These are phyloP conservation scores for Rhododendron mucronatum DNA, from an alignment of 148 eudicot species.

Conservation along the genomic window DNA sequence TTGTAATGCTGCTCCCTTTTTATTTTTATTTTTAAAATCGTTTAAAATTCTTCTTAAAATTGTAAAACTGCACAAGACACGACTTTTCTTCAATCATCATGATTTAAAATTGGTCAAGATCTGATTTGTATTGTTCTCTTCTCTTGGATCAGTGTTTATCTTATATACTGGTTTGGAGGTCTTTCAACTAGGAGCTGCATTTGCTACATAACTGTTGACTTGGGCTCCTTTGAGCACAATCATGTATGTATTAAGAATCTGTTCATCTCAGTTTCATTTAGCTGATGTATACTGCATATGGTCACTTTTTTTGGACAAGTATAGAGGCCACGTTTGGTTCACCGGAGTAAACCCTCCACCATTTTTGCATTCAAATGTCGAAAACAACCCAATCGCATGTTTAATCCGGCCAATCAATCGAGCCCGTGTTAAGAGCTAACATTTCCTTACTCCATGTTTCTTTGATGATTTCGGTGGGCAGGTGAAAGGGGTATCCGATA, in stretches of 20 bases:
- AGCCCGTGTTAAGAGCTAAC: background rate
- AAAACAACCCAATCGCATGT: background rate
- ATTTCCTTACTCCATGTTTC: background rate
- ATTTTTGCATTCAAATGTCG: background rate
- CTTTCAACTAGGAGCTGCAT: conserved; percentile 6
- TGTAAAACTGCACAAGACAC: background rate
- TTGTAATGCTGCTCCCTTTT: background rate
- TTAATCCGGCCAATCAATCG: background rate
- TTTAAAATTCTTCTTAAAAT: background rate
- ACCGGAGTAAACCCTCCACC: background rate
- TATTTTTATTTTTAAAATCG: no score
- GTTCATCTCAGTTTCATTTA: background rate
- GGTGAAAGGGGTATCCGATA: background rate
- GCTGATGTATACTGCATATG: background rate
- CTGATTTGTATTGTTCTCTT: background rate
- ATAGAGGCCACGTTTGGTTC: background rate
- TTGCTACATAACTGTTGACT: conserved; percentile 5
- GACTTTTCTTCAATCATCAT: background rate
- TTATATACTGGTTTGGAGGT: conserved; percentile 2
- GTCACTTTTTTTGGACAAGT: background rate
- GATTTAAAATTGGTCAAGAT: background rate
- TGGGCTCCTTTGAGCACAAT: background rate
- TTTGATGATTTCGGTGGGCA: background rate
- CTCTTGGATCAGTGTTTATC: conserved; percentile 11
- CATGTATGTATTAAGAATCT: background rate